Evolutionary conservation across 257 asterid species (phyloP).

Genomic region (Solanum neorickii): DNA sequence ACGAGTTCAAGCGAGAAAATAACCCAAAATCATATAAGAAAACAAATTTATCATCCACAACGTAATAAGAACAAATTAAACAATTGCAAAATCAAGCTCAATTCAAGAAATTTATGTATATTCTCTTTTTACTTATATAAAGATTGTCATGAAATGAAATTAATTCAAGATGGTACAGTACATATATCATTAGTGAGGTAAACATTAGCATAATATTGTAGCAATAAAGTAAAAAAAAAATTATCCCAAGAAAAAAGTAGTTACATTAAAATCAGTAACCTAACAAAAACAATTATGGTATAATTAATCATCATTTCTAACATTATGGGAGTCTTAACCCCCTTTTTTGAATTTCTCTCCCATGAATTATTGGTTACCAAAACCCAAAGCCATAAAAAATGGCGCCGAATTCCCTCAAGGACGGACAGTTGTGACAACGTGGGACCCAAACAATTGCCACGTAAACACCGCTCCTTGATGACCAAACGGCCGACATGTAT

Average conservation of each 20-base stretch:
- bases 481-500: constrained; percentile 31
- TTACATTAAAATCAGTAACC: constrained; percentile 8
- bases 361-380: constrained; percentile 19
- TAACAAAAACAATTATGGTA: background rate
- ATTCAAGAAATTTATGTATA: background rate
- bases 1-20: too few relatives aligned
- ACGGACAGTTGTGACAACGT: background rate
- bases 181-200: background rate
- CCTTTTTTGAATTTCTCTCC: background rate
- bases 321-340: background rate
- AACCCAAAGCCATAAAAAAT: background rate
- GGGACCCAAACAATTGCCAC: constrained; percentile 12
- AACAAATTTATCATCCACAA: background rate
- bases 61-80: background rate
- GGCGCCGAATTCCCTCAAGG: constrained; percentile 12
- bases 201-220: background rate
- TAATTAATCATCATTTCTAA: background rate
- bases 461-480: constrained; percentile 10
- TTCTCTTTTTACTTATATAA: background rate
- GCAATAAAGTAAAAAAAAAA: background rate
- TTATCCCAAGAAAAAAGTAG: background rate
- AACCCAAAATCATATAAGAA: background rate
- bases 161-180: background rate
- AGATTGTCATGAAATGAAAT: background rate
- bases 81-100: background rate